A percentile compares a stretch with the other conserved stretches of the same genome.
These are phyloP conservation scores for Fusarium nurragi DNA, from an alignment of 2,329 filamentous ascomycete species.

Conservation along the genomic window DNA sequence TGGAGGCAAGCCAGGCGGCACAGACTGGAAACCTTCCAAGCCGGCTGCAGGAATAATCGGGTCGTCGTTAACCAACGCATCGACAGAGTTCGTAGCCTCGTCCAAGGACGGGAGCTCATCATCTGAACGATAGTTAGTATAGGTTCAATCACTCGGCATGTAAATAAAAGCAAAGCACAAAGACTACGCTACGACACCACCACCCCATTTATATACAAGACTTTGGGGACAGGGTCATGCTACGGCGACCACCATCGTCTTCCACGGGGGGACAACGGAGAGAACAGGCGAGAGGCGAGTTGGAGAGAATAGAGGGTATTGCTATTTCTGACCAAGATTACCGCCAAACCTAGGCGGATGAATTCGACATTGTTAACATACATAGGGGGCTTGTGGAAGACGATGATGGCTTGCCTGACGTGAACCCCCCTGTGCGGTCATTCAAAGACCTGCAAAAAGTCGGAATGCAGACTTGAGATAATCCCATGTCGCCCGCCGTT, in stretches of 20 bases:
- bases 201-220: constrained; percentile 56
- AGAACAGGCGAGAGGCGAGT: constrained; percentile 45
- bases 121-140: constrained; percentile 64
- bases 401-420: constrained; percentile 75
- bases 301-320: constrained; percentile 53
- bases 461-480: constrained; percentile 33
- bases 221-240: constrained; percentile 54
- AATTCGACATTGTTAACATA: constrained; percentile 67
- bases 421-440: constrained; percentile 41
- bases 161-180: constrained; percentile 41
- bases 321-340: constrained; percentile 55
- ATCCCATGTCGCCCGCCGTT: constrained; percentile 35
- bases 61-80: constrained; percentile 73
- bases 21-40: constrained; percentile 34
- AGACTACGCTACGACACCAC: constrained; percentile 46
- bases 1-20: constrained; percentile 47
- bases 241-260: constrained; percentile 71
- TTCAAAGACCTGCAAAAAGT: constrained; percentile 36
- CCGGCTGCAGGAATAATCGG: constrained; percentile 28
- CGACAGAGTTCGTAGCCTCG: constrained; percentile 70
- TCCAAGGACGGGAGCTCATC: constrained; percentile 70
- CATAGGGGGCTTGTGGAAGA: constrained; percentile 71
- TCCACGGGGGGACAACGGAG: constrained; percentile 56
- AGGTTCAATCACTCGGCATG: constrained; percentile 32
- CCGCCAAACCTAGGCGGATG: constrained; percentile 47